A percentile compares a stretch with the other conserved stretches of the same genome.
Conservation (phyloP, 352 stramenopile genomes). For the Peronospora tabacina region DNA sequence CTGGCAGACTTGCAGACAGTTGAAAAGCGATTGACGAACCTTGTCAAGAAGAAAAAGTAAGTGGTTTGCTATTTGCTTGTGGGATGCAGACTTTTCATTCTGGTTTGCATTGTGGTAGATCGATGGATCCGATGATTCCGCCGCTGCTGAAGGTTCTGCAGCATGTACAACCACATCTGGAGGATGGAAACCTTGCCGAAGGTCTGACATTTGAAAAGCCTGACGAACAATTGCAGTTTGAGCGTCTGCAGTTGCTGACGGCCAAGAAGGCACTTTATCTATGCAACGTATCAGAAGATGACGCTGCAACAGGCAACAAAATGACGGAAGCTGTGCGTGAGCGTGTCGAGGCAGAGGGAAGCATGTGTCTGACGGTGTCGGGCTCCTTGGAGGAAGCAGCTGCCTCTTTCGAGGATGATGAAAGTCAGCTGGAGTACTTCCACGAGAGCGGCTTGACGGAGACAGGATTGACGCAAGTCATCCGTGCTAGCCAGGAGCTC, state of each 20-base stretch:
- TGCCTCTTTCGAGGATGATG: slow-evolving; percentile 79
- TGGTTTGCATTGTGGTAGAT: slow-evolving; percentile 24
- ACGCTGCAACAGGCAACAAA: slow-evolving; percentile 90
- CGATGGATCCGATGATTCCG: slow-evolving; percentile 43
- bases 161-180: slow-evolving; percentile 59
- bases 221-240: slow-evolving; percentile 83
- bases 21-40: slow-evolving; percentile 50
- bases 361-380: slow-evolving; percentile 64
- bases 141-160: slow-evolving; percentile 54
- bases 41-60: slow-evolving; percentile 78
- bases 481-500: slow-evolving; percentile 88
- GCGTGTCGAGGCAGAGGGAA: slow-evolving; percentile 61
- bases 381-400: slow-evolving; percentile 71
- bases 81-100: slow-evolving; percentile 3
- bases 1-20: slow-evolving; percentile 85
- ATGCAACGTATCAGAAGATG: slow-evolving; percentile 94
- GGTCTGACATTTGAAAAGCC: slow-evolving; percentile 53
- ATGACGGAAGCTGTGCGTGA: slow-evolving; percentile 82
- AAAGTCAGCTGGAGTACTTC: slow-evolving; percentile 92
- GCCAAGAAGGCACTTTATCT: slow-evolving; percentile 95
- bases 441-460: slow-evolving; percentile 69
- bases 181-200: slow-evolving; percentile 71
- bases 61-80: not conserved
- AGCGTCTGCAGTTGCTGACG: slow-evolving; percentile 80
- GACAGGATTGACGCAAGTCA: slow-evolving; percentile 78